Conservation (phyloP, 2,329 filamentous ascomycete species). For the Diaporthe caulivora region DNA sequence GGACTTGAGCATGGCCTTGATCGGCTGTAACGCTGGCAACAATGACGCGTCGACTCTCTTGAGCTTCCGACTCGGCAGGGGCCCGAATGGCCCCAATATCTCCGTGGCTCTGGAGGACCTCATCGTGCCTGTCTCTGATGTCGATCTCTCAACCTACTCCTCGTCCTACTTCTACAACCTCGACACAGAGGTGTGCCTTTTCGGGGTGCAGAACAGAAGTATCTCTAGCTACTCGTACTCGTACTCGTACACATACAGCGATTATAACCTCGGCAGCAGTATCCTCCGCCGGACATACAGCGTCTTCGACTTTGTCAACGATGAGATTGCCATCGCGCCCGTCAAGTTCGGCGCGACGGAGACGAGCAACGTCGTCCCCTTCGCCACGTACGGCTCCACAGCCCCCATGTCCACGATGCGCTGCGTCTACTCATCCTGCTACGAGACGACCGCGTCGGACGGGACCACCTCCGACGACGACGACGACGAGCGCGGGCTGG, state of each 20-base stretch:
- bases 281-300: slow-evolving; percentile 49
- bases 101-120: slow-evolving; percentile 46
- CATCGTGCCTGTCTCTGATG: slow-evolving; percentile 41
- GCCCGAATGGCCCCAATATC: slow-evolving; percentile 44
- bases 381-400: slow-evolving; percentile 44
- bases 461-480: neutral
- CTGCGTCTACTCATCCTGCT: slow-evolving; percentile 39
- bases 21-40: slow-evolving; percentile 45
- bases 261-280: slow-evolving; percentile 43
- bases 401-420: slow-evolving; percentile 45
- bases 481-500: neutral
- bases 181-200: slow-evolving; percentile 43
- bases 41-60: slow-evolving; percentile 43
- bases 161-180: neutral
- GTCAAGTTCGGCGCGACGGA: slow-evolving; percentile 43
- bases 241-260: slow-evolving; percentile 15
- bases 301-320: slow-evolving; percentile 50
- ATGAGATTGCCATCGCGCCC: slow-evolving; percentile 49
- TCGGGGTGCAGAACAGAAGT: slow-evolving; percentile 48
- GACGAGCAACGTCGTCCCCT: slow-evolving; percentile 44
- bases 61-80: slow-evolving; percentile 44
- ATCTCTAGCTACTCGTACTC: slow-evolving; percentile 9
- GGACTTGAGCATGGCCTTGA: slow-evolving; percentile 33
- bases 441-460: neutral
- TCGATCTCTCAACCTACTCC: slow-evolving; percentile 2